Percentiles rank a stretch among this genome's conserved stretches.
Evolutionary conservation across 257 asterid species (phyloP).

Genomic region (Cinchona pubescens): DNA sequence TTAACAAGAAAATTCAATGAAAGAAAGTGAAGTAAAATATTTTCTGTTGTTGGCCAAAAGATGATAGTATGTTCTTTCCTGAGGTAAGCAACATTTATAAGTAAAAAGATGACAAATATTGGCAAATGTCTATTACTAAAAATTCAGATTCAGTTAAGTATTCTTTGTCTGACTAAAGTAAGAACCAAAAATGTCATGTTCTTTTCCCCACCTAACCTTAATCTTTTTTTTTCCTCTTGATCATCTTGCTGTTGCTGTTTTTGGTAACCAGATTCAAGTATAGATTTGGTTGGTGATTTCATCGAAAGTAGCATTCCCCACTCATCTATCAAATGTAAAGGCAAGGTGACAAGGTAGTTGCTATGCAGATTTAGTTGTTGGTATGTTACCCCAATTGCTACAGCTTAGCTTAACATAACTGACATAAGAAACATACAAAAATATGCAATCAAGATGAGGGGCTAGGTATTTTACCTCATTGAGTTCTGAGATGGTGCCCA

Average conservation of each 20-base stretch:
- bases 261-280: not conserved
- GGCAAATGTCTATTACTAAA: not conserved
- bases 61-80: not conserved
- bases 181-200: not conserved
- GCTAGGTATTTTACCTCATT: slow-evolving; percentile 54
- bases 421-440: not conserved
- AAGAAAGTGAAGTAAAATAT: not conserved
- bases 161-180: not conserved
- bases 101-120: not conserved
- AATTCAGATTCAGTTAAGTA: not conserved
- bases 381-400: not conserved
- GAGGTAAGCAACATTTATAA: not conserved
- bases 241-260: not conserved
- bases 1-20: not conserved
- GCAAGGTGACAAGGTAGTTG: not conserved
- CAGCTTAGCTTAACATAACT: not conserved
- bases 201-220: not conserved
- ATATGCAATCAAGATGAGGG: slow-evolving; percentile 3
- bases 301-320: not conserved
- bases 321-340: not conserved
- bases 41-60: not conserved
- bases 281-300: not conserved
- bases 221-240: not conserved
- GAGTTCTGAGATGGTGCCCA: slow-evolving; percentile 98
- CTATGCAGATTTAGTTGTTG: not conserved